A percentile compares a stretch with the other conserved stretches of the same genome.
Evolutionary conservation across 768 basidiomycete species (phyloP).

Genomic region (Pisolithus orientalis): DNA sequence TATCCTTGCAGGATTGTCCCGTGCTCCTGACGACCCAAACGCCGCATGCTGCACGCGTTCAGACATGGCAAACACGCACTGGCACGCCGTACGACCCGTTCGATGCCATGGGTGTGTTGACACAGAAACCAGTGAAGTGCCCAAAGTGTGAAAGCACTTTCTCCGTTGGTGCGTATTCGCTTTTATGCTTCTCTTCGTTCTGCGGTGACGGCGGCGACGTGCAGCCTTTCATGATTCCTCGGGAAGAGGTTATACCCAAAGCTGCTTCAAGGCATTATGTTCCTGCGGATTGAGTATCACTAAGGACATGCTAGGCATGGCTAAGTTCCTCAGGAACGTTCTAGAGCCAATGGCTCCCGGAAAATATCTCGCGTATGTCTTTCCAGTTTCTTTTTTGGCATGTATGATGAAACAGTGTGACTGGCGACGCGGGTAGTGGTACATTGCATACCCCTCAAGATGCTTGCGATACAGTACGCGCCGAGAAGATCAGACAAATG

Average conservation of each 20-base stretch:
- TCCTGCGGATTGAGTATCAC: conserved; percentile 31
- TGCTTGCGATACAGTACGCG: conserved; percentile 13
- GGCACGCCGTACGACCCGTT: too few relatives aligned
- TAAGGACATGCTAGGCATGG: conserved; percentile 31
- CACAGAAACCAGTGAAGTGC: too few relatives aligned
- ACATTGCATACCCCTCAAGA: conserved; percentile 24
- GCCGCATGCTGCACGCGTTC: background rate
- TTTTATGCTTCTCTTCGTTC: background rate
- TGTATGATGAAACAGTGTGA: too few relatives aligned
- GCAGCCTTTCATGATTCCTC: conserved; percentile 32
- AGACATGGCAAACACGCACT: too few relatives aligned
- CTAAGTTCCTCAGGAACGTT: conserved; percentile 35
- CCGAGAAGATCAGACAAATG: conserved; percentile 15
- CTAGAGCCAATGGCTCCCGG: conserved; percentile 5
- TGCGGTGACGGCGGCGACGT: background rate
- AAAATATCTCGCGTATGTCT: conserved; percentile 26
- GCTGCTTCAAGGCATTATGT: conserved; percentile 31
- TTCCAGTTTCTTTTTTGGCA: background rate
- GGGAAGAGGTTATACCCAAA: conserved; percentile 45
- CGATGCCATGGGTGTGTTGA: too few relatives aligned
- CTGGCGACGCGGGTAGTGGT: conserved; percentile 17
- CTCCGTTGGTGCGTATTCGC: too few relatives aligned
- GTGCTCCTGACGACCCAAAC: background rate
- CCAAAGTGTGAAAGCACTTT: conserved; percentile 19
- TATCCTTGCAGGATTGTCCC: background rate